Evolutionary conservation across 1,139 yeast genomes (phyloP).

Genomic region (Sugiyamaella xylanicola): DNA sequence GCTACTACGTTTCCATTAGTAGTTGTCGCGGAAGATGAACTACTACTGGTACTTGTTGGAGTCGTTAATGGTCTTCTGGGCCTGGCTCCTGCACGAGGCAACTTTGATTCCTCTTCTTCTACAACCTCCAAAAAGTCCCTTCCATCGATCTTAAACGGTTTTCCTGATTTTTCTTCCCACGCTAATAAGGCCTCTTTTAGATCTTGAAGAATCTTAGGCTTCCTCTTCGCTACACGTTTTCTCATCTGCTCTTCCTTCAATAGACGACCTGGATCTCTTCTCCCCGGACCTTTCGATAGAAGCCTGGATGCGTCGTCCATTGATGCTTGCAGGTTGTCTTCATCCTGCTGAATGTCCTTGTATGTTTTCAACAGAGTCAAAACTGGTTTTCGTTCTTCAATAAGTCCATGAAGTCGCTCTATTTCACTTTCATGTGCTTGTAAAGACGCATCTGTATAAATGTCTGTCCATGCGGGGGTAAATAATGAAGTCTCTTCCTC

Average conservation of each 20-base stretch:
- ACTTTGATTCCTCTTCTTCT: slow-evolving; percentile 29
- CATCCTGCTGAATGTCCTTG: slow-evolving; percentile 60
- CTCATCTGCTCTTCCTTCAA: slow-evolving; percentile 79
- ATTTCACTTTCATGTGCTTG: slow-evolving; percentile 67
- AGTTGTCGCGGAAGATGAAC: no score
- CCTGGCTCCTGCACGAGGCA: slow-evolving; percentile 22
- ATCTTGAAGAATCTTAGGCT: slow-evolving; percentile 63
- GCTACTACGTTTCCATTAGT: no score
- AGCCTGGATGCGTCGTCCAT: slow-evolving; percentile 81
- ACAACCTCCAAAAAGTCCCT: slow-evolving; percentile 33
- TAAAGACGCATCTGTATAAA: slow-evolving; percentile 56
- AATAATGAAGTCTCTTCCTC: slow-evolving; percentile 48
- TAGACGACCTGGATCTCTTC: slow-evolving; percentile 62
- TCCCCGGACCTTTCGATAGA: slow-evolving; percentile 58
- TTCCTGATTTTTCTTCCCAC: slow-evolving; percentile 50
- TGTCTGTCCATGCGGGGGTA: slow-evolving; percentile 44
- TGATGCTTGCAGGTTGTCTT: slow-evolving; percentile 63
- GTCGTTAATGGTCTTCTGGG: slow-evolving; percentile 15
- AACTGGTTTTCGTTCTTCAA: slow-evolving; percentile 56
- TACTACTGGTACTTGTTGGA: neutral
- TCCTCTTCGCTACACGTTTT: slow-evolving; percentile 61
- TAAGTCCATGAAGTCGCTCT: slow-evolving; percentile 51
- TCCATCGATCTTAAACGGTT: slow-evolving; percentile 41
- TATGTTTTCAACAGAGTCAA: slow-evolving; percentile 58
- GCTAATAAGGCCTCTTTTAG: slow-evolving; percentile 52